phyloP scores from a whole-genome alignment of 305 asterid genomes.

The Fraxinus nigra region DNA sequence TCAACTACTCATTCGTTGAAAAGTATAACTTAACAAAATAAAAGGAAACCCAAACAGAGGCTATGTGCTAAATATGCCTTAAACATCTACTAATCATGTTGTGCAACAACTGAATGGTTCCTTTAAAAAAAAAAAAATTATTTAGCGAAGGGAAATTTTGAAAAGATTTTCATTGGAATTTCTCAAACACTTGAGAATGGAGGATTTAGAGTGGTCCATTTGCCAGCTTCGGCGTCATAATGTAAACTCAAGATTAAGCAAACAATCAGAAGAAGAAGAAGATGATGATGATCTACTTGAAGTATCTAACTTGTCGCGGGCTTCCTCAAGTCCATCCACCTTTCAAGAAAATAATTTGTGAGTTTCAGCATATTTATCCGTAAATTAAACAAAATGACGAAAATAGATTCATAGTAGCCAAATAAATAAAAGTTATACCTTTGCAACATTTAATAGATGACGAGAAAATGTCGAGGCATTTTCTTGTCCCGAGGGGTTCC shows the following conservation, averaged over 20 bases:
- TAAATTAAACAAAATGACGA: background rate
- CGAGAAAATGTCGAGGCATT: slow-evolving; percentile 5
- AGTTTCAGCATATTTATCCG: background rate
- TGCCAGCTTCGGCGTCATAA: slow-evolving; percentile 42
- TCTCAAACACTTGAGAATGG: slow-evolving; percentile 28
- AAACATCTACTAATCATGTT: background rate
- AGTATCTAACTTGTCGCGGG: slow-evolving; percentile 3
- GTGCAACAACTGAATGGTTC: background rate
- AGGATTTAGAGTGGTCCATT: slow-evolving; percentile 21
- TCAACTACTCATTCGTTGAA: background rate
- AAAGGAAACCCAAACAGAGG: background rate
- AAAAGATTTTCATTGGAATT: background rate
- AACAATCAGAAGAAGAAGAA: slow-evolving; percentile 19
- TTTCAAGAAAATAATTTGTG: background rate
- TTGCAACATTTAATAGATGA: slow-evolving; percentile 3
- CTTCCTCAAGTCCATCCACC: slow-evolving; percentile 21
- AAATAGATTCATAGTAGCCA: background rate
- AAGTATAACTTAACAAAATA: background rate
- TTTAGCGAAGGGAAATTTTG: background rate
- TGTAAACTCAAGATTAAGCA: slow-evolving; percentile 43
- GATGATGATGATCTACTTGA: background rate
- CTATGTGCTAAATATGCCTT: background rate
- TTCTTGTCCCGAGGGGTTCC: slow-evolving; percentile 29
- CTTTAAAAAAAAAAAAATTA: background rate
- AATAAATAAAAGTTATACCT: slow-evolving; percentile 14